Conservation (phyloP, 148 eudicot species). For the Nepenthes gracilis region DNA sequence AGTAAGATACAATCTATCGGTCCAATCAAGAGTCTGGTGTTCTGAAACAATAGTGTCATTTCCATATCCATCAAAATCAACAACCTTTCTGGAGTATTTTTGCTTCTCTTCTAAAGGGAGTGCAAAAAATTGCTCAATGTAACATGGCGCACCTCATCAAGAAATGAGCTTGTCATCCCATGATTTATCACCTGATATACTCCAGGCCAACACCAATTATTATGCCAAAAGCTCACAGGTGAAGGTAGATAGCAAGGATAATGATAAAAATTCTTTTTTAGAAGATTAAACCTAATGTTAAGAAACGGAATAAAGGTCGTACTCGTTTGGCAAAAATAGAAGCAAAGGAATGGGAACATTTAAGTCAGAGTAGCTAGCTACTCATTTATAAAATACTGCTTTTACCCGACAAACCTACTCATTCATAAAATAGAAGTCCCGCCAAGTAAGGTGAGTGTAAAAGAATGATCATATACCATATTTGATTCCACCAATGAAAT, state of each 20-base stretch:
- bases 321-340: no score
- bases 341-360: background rate
- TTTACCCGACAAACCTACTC: no score
- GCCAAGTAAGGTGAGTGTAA: no score
- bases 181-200: slow-evolving; percentile 28
- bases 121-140: slow-evolving; percentile 25
- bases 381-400: no score
- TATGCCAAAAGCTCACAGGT: background rate
- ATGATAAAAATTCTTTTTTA: no score
- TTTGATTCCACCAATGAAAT: no score
- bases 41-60: slow-evolving; percentile 10
- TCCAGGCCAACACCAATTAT: background rate
- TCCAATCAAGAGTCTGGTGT: slow-evolving; percentile 24
- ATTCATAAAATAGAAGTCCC: no score
- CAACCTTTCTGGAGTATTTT: slow-evolving; percentile 10
- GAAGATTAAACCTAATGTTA: background rate
- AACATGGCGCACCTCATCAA: slow-evolving; percentile 23
- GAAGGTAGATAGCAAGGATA: background rate
- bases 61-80: slow-evolving; percentile 32
- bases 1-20: slow-evolving; percentile 23
- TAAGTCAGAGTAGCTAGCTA: background rate
- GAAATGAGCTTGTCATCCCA: slow-evolving; percentile 20
- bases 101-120: slow-evolving; percentile 29
- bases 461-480: no score
- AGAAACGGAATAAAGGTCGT: background rate